Percentiles rank a stretch among this genome's conserved stretches.
Conservation (phyloP, 371 early-diverging fungal genomes). For the Apophysomyces trapeziformis region DNA sequence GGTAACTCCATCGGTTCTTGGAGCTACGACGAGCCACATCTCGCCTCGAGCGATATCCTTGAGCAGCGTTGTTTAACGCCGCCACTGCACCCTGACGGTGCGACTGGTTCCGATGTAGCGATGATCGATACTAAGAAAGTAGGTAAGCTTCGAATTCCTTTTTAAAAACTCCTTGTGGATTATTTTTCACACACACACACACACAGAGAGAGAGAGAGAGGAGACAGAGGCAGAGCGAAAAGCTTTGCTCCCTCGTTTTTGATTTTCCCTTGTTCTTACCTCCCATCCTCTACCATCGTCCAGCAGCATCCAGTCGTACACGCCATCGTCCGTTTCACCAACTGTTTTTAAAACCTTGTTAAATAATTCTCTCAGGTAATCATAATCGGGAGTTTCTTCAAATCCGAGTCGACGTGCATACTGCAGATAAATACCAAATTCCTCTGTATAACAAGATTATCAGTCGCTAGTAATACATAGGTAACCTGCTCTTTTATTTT, state of each 20-base stretch:
- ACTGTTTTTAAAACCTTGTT: slow-evolving; percentile 76
- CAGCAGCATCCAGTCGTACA: slow-evolving; percentile 92
- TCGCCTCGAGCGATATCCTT: slow-evolving; percentile 16
- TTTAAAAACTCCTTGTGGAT: not conserved
- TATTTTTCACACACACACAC: not conserved
- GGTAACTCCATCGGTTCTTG: slow-evolving; percentile 17
- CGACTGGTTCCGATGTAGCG: slow-evolving; percentile 22
- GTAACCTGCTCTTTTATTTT: not conserved
- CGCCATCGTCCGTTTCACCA: slow-evolving; percentile 82
- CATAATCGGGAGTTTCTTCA: slow-evolving; percentile 97
- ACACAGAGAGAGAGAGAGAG: too few relatives aligned
- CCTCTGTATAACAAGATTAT: slow-evolving; percentile 53
- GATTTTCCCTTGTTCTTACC: slow-evolving; percentile 24
- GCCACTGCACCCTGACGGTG: slow-evolving; percentile 27
- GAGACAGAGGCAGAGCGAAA: too few relatives aligned
- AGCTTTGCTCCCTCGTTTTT: not conserved
- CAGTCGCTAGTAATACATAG: not conserved
- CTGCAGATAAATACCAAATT: slow-evolving; percentile 89
- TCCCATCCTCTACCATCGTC: slow-evolving; percentile 72
- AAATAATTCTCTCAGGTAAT: slow-evolving; percentile 84
- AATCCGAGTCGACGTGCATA: slow-evolving; percentile 93
- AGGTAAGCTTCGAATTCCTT: not conserved
- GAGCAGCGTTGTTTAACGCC: slow-evolving; percentile 24
- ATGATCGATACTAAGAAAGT: slow-evolving; percentile 15
- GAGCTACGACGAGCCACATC: slow-evolving; percentile 19